Evolutionary conservation across 2,329 filamentous ascomycete genomes (phyloP).

Genomic region (Talaromyces sp.): DNA sequence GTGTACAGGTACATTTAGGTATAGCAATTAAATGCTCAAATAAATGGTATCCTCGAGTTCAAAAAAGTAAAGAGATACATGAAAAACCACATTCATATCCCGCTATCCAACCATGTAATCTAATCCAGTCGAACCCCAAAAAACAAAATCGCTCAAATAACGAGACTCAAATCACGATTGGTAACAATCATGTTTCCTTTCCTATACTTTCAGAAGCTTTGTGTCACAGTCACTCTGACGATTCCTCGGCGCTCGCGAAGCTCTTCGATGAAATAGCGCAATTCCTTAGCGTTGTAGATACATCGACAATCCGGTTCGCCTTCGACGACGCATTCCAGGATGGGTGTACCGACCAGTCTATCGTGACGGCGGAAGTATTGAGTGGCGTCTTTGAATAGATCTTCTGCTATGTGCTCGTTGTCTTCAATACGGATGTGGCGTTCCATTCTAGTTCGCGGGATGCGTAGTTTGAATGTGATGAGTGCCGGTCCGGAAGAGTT

Average conservation of each 20-base stretch:
- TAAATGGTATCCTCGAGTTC: background rate
- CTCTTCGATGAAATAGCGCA: slow-evolving; percentile 13
- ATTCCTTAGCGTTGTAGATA: slow-evolving; percentile 17
- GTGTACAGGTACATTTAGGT: background rate
- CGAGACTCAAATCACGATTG: background rate
- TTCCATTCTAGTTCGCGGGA: slow-evolving; percentile 11
- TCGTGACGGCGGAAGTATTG: slow-evolving; percentile 16
- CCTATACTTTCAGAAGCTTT: slow-evolving; percentile 7
- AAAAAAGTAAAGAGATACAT: background rate
- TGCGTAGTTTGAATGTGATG: slow-evolving; percentile 9
- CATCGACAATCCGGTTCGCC: slow-evolving; percentile 14
- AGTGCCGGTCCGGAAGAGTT: background rate
- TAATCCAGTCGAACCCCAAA: background rate
- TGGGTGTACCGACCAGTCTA: background rate
- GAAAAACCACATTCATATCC: background rate
- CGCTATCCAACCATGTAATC: background rate
- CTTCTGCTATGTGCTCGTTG: slow-evolving; percentile 5
- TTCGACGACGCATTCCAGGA: slow-evolving; percentile 14
- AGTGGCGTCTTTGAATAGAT: slow-evolving; percentile 10
- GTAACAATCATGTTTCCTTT: background rate
- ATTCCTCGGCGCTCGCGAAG: slow-evolving; percentile 9
- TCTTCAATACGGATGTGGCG: slow-evolving; percentile 13
- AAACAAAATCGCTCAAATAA: background rate
- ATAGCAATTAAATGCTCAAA: background rate
- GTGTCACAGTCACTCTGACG: slow-evolving; percentile 13